Conservation (phyloP, 257 asterid species). For the Gentiana straminea region DNA sequence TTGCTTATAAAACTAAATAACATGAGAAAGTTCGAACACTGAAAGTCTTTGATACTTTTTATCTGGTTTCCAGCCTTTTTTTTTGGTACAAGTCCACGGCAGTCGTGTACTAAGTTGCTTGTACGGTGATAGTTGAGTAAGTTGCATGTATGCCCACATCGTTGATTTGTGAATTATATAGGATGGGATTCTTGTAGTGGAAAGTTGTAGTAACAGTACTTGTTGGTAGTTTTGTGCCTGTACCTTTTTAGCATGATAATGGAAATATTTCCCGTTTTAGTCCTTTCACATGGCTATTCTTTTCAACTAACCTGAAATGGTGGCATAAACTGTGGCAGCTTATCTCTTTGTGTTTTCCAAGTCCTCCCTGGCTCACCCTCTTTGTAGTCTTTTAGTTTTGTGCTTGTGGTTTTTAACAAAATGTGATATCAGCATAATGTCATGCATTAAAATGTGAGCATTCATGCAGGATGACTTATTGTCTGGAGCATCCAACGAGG, state of each 20-base stretch:
- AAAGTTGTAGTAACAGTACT: neutral
- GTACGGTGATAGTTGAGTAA: neutral
- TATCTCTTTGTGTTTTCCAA: neutral
- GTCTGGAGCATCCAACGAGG: constrained; percentile 89
- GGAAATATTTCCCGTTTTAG: too few relatives aligned
- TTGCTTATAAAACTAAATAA: too few relatives aligned
- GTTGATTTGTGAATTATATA: too few relatives aligned
- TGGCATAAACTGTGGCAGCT: neutral
- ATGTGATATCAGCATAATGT: neutral
- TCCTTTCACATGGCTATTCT: neutral
- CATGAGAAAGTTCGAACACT: too few relatives aligned
- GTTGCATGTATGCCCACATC: too few relatives aligned
- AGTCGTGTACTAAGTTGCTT: neutral
- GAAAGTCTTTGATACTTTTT: too few relatives aligned
- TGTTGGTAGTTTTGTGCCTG: neutral
- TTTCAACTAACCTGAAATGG: neutral
- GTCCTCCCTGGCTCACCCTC: too few relatives aligned
- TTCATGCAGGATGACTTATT: constrained; percentile 84
- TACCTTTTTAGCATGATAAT: too few relatives aligned
- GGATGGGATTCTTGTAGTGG: too few relatives aligned
- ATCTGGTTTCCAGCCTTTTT: too few relatives aligned
- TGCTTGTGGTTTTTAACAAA: neutral
- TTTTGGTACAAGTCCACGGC: too few relatives aligned
- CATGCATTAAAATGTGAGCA: constrained; percentile 5
- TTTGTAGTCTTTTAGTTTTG: neutral